These are phyloP conservation scores for Xylariaceae sp. DNA, from an alignment of 2,329 filamentous ascomycete species.

Conservation along the genomic window DNA sequence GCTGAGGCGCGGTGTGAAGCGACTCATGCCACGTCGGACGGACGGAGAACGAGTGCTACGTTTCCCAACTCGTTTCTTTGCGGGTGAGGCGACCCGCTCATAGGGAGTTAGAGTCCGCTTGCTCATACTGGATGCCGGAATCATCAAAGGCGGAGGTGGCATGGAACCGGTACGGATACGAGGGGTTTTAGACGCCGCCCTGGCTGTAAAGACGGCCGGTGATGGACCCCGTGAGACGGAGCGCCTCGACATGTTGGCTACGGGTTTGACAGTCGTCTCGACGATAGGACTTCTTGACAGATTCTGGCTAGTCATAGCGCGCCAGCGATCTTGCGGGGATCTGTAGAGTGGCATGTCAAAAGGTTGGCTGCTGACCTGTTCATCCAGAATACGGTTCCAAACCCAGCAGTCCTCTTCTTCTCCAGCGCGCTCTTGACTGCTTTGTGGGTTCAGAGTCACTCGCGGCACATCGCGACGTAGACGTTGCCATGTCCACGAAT, in stretches of 20 bases:
- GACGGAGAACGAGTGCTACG: conserved; percentile 57
- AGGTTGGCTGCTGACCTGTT: conserved; percentile 39
- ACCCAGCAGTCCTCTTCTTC: conserved; percentile 64
- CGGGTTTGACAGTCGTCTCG: conserved; percentile 31
- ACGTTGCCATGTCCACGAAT: conserved; percentile 66
- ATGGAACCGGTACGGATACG: conserved; percentile 50
- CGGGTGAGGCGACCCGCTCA: conserved; percentile 35
- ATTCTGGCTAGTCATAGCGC: conserved; percentile 39
- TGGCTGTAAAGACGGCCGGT: conserved; percentile 36
- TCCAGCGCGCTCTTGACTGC: conserved; percentile 48
- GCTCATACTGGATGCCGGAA: conserved; percentile 38
- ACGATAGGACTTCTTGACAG: conserved; percentile 33
- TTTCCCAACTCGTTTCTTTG: conserved; percentile 32
- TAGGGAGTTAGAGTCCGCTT: conserved; percentile 42
- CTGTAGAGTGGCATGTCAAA: conserved; percentile 33
- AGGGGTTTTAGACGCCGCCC: conserved; percentile 41
- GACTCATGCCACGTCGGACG: conserved; percentile 26
- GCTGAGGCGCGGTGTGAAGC: conserved; percentile 51
- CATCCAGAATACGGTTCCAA: conserved; percentile 61
- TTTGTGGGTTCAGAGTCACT: conserved; percentile 45
- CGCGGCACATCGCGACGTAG: conserved; percentile 55
- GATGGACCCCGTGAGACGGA: conserved; percentile 37
- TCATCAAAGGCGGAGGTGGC: conserved; percentile 38
- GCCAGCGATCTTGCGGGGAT: conserved; percentile 35
- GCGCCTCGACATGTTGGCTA: conserved; percentile 34